These are phyloP conservation scores for Backusella psychrophila DNA, from an alignment of 192 early-diverging fungal genomes.

Conservation along the genomic window DNA sequence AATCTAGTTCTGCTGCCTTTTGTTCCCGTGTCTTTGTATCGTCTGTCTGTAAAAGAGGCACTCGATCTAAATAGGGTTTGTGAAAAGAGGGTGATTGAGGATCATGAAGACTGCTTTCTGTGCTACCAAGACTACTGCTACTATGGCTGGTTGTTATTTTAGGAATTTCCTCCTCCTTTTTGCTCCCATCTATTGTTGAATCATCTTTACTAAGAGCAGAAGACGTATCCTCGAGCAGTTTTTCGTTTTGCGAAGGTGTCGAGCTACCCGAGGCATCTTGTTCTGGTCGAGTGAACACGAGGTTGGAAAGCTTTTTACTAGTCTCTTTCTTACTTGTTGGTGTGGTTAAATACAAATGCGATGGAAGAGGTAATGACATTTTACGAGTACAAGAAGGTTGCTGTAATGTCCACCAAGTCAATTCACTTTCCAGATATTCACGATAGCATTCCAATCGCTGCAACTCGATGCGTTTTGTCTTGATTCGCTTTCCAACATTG, in stretches of 20 bases:
- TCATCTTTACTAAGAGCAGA: neutral
- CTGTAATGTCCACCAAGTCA: slow-evolving; percentile 22
- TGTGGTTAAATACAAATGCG: neutral
- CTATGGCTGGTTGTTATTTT: slow-evolving; percentile 1
- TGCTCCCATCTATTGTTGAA: neutral
- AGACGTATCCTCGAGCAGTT: neutral
- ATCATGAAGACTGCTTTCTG: slow-evolving; percentile 1
- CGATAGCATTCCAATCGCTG: slow-evolving; percentile 70
- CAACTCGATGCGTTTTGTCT: slow-evolving; percentile 55
- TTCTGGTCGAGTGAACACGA: neutral
- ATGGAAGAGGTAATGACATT: slow-evolving; percentile 9
- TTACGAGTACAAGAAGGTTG: neutral
- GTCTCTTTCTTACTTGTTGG: neutral
- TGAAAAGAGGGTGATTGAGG: neutral
- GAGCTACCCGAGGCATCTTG: neutral
- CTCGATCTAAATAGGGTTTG: neutral
- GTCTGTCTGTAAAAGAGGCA: neutral
- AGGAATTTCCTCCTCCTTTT: neutral
- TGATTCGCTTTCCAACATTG: slow-evolving; percentile 50
- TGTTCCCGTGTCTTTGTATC: neutral
- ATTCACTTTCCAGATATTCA: slow-evolving; percentile 63
- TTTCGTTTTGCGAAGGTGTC: neutral
- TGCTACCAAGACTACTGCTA: neutral
- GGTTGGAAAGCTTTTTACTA: neutral
- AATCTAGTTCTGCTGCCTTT: slow-evolving; percentile 8